These are phyloP conservation scores for Leccinum imitatum DNA, from an alignment of 768 basidiomycete genomes.

Conservation along the genomic window DNA sequence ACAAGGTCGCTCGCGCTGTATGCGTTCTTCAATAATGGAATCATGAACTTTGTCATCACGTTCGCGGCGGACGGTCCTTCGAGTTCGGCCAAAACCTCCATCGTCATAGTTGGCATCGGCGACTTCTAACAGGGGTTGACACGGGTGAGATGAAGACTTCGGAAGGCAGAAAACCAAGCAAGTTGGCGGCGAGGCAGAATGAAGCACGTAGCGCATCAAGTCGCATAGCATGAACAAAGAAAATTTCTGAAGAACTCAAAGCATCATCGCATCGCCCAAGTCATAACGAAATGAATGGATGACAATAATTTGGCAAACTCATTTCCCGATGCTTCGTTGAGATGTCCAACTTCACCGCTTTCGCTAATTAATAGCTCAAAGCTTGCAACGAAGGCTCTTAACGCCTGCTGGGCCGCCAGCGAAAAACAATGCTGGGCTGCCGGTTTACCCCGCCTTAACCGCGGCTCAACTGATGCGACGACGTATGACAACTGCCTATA, in stretches of 20 bases:
- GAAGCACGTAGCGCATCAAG: conserved; percentile 46
- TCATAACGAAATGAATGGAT: conserved; percentile 18
- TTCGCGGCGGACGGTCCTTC: conserved; percentile 64
- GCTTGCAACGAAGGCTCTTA: conserved; percentile 41
- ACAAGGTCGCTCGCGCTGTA: conserved; percentile 91
- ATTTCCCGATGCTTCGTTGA: conserved; percentile 29
- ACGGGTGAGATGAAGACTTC: conserved; percentile 44
- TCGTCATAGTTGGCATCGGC: conserved; percentile 57
- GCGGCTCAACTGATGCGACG: conserved; percentile 40
- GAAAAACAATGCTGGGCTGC: conserved; percentile 30
- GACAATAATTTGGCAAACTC: conserved; percentile 24
- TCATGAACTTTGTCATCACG: conserved; percentile 89
- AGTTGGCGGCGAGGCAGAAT: conserved; percentile 42
- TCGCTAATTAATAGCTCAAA: conserved; percentile 50
- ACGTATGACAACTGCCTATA: conserved; percentile 38
- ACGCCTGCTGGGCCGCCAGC: conserved; percentile 27
- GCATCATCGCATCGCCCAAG: conserved; percentile 19
- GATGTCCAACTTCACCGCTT: conserved; percentile 41
- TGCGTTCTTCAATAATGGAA: conserved; percentile 90
- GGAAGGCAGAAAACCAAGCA: conserved; percentile 43
- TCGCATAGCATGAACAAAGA: conserved; percentile 26
- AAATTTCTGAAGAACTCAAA: conserved; percentile 27
- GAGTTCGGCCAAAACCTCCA: conserved; percentile 45
- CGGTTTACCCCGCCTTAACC: conserved; percentile 52
- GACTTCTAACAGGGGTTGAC: conserved; percentile 58